phyloP scores from a whole-genome alignment of 495 filamentous ascomycete species.

The Trichoderma reesei region DNA sequence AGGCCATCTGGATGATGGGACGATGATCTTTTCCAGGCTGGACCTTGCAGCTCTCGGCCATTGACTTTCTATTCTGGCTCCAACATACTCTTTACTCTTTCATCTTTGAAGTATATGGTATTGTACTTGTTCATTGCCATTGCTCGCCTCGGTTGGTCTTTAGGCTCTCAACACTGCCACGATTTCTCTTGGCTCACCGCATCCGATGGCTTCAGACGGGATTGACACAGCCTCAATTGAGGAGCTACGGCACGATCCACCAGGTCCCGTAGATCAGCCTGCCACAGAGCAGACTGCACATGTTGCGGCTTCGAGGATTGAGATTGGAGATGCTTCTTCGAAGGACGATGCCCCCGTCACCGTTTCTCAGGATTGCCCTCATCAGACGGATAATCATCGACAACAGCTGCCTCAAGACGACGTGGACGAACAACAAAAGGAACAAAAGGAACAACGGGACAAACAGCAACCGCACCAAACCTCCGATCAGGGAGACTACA shows the following conservation, averaged over 20 bases:
- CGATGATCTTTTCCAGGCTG: too few relatives aligned
- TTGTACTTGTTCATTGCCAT: not conserved
- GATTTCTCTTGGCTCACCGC: not conserved
- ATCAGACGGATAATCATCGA: not conserved
- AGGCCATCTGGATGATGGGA: not conserved
- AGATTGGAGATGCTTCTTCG: not conserved
- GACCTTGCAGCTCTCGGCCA: not conserved
- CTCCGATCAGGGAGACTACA: not conserved
- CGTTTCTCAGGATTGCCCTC: not conserved
- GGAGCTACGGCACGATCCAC: not conserved
- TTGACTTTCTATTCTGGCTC: not conserved
- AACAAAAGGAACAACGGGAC: not conserved
- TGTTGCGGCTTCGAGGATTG: not conserved
- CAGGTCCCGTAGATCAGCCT: not conserved
- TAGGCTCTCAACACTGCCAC: not conserved
- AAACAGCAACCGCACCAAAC: not conserved
- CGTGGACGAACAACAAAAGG: not conserved
- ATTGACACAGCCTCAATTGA: conserved; percentile 4
- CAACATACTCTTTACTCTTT: too few relatives aligned
- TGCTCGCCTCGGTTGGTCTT: not conserved
- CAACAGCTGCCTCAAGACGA: not conserved
- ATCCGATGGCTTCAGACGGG: not conserved
- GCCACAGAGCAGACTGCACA: not conserved
- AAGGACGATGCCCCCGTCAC: not conserved
- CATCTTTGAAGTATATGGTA: too few relatives aligned